Conservation (phyloP, 345 rosid species). For the Geranium brycei region DNA sequence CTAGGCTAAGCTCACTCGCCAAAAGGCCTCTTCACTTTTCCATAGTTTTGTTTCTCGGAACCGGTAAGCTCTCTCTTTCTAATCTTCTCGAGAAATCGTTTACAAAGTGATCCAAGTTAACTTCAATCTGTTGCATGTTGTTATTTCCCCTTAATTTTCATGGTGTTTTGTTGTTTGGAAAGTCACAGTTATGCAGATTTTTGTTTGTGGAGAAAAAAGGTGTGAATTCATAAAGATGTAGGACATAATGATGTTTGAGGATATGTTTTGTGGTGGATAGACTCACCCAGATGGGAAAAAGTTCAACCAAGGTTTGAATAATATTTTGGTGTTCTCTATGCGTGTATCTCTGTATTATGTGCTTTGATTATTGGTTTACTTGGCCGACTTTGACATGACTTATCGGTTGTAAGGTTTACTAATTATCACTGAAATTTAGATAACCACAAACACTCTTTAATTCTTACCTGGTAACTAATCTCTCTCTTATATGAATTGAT, state of each 20-base stretch:
- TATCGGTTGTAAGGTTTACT: too few species aligned
- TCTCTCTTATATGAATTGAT: too few species aligned
- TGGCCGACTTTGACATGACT: too few species aligned
- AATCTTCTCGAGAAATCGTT: neutral
- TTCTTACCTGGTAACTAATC: too few species aligned
- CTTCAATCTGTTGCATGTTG: neutral
- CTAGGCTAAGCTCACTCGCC: too few species aligned
- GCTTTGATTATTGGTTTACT: too few species aligned
- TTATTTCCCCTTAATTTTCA: neutral
- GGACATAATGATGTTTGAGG: slow-evolving; percentile 24
- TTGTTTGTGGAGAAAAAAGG: too few species aligned
- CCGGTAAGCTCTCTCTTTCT: neutral
- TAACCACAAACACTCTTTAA: too few species aligned
- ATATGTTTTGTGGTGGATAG: slow-evolving; percentile 50
- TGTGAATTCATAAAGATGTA: neutral
- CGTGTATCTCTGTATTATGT: too few species aligned
- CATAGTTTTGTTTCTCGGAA: neutral
- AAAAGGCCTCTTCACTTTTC: too few species aligned
- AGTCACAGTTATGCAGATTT: neutral
- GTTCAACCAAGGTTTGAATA: slow-evolving; percentile 56
- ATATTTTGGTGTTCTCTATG: too few species aligned
- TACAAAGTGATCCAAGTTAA: neutral
- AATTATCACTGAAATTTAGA: too few species aligned
- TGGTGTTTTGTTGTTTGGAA: neutral
- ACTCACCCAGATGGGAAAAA: slow-evolving; percentile 69